Conservation (phyloP, 495 filamentous ascomycete species). For the Cairneyella variabilis region DNA sequence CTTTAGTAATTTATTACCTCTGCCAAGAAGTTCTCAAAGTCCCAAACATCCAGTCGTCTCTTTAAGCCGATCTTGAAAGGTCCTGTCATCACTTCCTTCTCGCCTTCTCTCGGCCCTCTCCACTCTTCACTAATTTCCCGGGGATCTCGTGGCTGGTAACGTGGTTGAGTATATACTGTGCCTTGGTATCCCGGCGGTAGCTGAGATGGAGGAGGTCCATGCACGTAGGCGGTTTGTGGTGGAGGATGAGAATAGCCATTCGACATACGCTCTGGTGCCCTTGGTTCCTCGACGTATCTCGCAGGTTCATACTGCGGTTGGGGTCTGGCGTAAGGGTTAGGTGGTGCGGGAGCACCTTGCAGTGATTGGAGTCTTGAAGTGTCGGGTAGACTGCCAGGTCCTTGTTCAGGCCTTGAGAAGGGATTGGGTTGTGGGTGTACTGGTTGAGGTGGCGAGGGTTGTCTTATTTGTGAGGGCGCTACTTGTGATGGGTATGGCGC, state of each 20-base stretch:
- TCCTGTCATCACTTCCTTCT: slow-evolving; percentile 1
- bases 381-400: slow-evolving; percentile 8
- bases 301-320: slow-evolving; percentile 18
- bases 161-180: slow-evolving; percentile 11
- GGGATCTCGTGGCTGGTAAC: slow-evolving; percentile 13
- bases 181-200: slow-evolving; percentile 8
- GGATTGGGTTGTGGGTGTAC: slow-evolving; percentile 18
- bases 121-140: slow-evolving; percentile 10
- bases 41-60: slow-evolving; percentile 21
- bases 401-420: slow-evolving; percentile 18
- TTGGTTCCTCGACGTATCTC: slow-evolving; percentile 20
- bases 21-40: slow-evolving; percentile 24
- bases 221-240: slow-evolving; percentile 6
- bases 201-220: slow-evolving; percentile 5
- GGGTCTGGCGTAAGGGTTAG: slow-evolving; percentile 13
- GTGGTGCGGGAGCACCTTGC: slow-evolving; percentile 15
- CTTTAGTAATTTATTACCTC: slow-evolving; percentile 11
- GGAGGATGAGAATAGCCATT: slow-evolving; percentile 22
- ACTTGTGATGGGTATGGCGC: slow-evolving; percentile 13
- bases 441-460: slow-evolving; percentile 17
- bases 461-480: slow-evolving; percentile 15
- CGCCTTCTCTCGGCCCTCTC: slow-evolving; percentile 11
- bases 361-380: slow-evolving; percentile 1
- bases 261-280: slow-evolving; percentile 13
- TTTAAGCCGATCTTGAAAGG: slow-evolving; percentile 22